Base-by-base conservation (phyloP, 2,329 filamentous ascomycete genomes). In the Aspergillus pseudonomiae region DNA sequence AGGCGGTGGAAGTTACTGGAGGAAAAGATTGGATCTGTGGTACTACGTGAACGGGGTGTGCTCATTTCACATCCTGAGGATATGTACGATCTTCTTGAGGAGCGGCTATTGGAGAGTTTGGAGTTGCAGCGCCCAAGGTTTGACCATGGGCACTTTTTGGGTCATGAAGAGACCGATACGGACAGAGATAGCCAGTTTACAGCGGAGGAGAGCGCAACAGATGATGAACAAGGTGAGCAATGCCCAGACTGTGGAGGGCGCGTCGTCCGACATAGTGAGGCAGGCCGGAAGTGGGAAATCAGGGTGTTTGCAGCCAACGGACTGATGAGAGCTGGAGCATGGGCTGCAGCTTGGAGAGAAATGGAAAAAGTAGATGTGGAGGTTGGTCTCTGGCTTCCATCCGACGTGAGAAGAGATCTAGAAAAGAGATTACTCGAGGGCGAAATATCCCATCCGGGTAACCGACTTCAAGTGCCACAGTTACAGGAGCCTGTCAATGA, bases 311-410 rank as follows among this genome's bases (percentile, higher is more conserved):
- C 95, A 0, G 94, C 93, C 59, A 99, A 98, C 77, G 95, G 95
- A 0, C 81, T 98, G 55, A 96, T 99, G 92, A 88, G 89, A 63
- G 89, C 92, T 6, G 93, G 93, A 0, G 94, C 95, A 0, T 99
- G 95, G 95, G 87, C 88, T 5, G 94, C 94, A 2, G 94, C 92
- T 63, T 99, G 94, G 94, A 91, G 88, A 70, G 94, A 98, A 78
- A 99, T 99, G 95, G 95, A 99, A 79, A 87, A 94, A n/a, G 92
- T 98, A 0, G 95, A 99, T 73, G 92, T 96, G 1, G 94, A 98
- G 77, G 87, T 99, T 59, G 88, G 91, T 71, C 91, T 95, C 3
- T 87, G 84, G 82, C 79, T 89, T 30, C 82, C 83, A 2, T 82
- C 85, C 3, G 81, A 84, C 11, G 68, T 86, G 11, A 79, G 83